Percentiles rank a stretch among this genome's conserved stretches.
phyloP scores from a whole-genome alignment of 306 rosid species.

The Cucurbita pepo region DNA sequence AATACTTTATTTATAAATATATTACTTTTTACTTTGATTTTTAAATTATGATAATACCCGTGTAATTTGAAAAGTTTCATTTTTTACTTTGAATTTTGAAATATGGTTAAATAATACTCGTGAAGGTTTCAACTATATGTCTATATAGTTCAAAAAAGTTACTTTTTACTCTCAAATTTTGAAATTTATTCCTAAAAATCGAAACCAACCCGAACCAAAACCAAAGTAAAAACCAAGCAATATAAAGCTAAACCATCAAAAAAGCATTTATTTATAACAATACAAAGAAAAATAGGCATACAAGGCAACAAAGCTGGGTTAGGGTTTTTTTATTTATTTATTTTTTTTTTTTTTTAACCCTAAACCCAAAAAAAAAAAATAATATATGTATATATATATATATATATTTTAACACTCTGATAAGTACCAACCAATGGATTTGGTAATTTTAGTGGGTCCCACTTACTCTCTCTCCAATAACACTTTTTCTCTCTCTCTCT shows the following conservation, averaged over 20 bases:
- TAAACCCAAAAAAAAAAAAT: neutral
- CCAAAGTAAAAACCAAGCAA: neutral
- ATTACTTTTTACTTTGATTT: too few species aligned
- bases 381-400: too few species aligned
- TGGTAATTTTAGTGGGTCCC: slow-evolving; percentile 26
- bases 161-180: neutral
- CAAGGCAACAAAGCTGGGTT: neutral
- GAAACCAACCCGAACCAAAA: neutral
- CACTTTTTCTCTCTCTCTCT: slow-evolving; percentile 5
- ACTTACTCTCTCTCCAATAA: slow-evolving; percentile 10
- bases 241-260: neutral
- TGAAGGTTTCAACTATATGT: neutral
- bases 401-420: neutral
- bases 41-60: too few species aligned
- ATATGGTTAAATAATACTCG: too few species aligned
- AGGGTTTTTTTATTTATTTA: neutral
- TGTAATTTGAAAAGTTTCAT: too few species aligned
- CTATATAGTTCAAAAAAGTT: too few species aligned
- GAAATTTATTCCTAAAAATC: neutral
- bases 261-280: neutral
- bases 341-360: too few species aligned
- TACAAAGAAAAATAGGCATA: neutral
- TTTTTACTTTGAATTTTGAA: too few species aligned
- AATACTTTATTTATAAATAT: too few species aligned
- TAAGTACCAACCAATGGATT: slow-evolving; percentile 12